Conservation (phyloP, 495 filamentous ascomycete genomes). For the Penicillium taxi region DNA sequence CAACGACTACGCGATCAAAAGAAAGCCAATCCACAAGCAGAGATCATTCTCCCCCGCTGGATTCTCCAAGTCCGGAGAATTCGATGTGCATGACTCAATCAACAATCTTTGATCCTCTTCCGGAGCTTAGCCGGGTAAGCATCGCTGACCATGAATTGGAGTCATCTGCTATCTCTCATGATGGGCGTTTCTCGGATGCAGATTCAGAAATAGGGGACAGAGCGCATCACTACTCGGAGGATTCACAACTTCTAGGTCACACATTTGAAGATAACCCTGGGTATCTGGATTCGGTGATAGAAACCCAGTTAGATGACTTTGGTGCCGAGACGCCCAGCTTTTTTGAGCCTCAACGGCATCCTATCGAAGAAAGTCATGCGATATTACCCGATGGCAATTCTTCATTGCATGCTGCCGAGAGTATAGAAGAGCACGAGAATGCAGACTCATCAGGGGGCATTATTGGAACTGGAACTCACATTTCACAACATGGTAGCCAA, state of each 20-base stretch:
- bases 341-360: constrained; percentile 3
- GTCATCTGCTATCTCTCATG: constrained; percentile 28
- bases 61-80: constrained; percentile 21
- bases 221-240: constrained; percentile 23
- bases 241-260: constrained; percentile 24
- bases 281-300: constrained; percentile 43
- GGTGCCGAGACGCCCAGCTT: constrained; percentile 21
- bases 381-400: not conserved
- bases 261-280: constrained; percentile 39
- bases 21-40: constrained; percentile 27
- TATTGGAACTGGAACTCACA: not conserved
- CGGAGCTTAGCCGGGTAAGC: constrained; percentile 3
- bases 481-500: constrained; percentile 5
- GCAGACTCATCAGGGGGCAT: no score
- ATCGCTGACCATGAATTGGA: constrained; percentile 15
- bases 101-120: constrained; percentile 32
- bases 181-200: constrained; percentile 41
- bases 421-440: no score
- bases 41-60: constrained; percentile 22
- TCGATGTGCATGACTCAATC: constrained; percentile 35
- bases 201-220: constrained; percentile 28
- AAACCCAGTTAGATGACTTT: constrained; percentile 38
- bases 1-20: constrained; percentile 45
- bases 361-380: constrained; percentile 1
- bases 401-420: constrained; percentile 1